Evolutionary conservation across 768 basidiomycete genomes (phyloP), one percentile per base, ranked within the genome.

Genomic region (Russula vinacea): DNA sequence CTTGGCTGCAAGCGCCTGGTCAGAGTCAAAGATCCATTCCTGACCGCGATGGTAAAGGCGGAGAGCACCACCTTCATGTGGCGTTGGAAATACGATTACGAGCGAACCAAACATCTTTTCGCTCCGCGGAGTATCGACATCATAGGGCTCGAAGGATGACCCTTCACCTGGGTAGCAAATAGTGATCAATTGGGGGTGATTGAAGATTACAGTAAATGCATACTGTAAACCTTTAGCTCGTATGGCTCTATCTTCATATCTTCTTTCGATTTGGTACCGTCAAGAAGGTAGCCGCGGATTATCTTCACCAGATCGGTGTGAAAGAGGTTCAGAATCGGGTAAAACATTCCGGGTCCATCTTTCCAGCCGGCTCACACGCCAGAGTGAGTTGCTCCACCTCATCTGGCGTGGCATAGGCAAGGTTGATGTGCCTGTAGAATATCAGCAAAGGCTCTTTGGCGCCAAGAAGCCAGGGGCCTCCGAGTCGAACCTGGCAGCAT

Each of bases 351-450:
- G n/a, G 22, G n/a, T 22, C 44, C 44, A 45, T 45, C 44, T 45
- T 45, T 40, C 58, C 13, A 3, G 49, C 49, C 6, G 50, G 58
- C 0, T 60, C 49, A 40, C 58, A 60, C 26, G 58, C 58, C n/a
- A 32, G 37, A 24, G 50, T 2, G 19, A 59, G 58, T 2, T 59
- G 58, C 9, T 59, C 49, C 10, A 59, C 32, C 24, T 59, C 58
- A 1, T 59, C 37, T 0, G 19, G 19, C 11, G 49, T 29, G 8
- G 58, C 26, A 40, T 51, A 14, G 2, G 37, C 24, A 13, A 59
- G 9, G 3, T 51, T 26, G 14, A 56, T 19, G 9, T 19, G 17
- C 29, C 54, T 39, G 17, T 5, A 55, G 14, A 35, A n/a, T 11
- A 10, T 45, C 3, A 45, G 19, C 10, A 29, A 29, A 45, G 8